These are phyloP conservation scores for Nothophytophthora sp. DNA, from an alignment of 352 stramenopile species.

Conservation along the genomic window DNA sequence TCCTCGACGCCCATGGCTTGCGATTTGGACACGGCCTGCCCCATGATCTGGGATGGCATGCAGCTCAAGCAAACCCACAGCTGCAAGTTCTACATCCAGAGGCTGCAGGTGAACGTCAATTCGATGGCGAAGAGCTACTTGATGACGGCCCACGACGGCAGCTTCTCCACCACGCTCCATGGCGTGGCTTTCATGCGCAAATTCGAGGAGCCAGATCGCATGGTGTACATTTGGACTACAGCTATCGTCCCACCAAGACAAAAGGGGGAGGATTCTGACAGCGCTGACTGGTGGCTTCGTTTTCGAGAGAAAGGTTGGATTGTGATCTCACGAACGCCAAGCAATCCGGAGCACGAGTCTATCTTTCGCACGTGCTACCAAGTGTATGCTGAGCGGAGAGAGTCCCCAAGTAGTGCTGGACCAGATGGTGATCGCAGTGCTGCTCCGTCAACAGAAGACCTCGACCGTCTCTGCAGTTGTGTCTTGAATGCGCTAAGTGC, in stretches of 20 bases:
- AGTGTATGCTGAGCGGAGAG: conserved; percentile 11
- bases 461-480: conserved; percentile 1
- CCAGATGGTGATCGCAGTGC: too few species aligned
- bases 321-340: conserved; percentile 9
- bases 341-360: conserved; percentile 13
- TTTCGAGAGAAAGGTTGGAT: conserved; percentile 20
- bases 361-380: conserved; percentile 18
- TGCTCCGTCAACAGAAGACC: too few species aligned
- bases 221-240: conserved; percentile 20
- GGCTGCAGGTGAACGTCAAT: conserved; percentile 14
- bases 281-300: conserved; percentile 6
- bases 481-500: conserved; percentile 12
- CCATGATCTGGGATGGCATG: conserved; percentile 20
- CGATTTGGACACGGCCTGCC: conserved; percentile 15
- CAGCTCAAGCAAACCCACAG: conserved; percentile 9
- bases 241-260: conserved; percentile 12
- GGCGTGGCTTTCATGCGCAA: conserved; percentile 13
- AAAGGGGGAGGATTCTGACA: not conserved
- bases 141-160: conserved; percentile 2
- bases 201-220: conserved; percentile 15
- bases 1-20: conserved; percentile 7
- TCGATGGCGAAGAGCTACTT: conserved; percentile 24
- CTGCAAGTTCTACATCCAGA: conserved; percentile 14
- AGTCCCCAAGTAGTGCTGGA: not conserved
- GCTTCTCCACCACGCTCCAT: conserved; percentile 8